Conservation (phyloP, 371 early-diverging fungal species). For the Mortierella sp. region DNA sequence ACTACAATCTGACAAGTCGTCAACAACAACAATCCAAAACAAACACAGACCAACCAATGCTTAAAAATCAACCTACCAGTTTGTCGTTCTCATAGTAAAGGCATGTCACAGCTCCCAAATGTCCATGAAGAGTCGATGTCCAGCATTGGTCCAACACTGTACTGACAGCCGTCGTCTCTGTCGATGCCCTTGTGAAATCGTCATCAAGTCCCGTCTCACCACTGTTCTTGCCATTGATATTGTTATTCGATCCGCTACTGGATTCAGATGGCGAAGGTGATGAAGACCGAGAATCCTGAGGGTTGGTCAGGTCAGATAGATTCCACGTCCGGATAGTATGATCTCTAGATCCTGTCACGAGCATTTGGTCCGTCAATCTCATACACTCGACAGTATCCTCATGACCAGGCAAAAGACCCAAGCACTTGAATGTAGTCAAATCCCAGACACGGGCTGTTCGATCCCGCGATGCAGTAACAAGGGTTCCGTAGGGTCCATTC, state of each 20-base stretch:
- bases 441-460: constrained; percentile 79
- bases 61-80: constrained; percentile 44
- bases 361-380: constrained; percentile 65
- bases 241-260: neutral
- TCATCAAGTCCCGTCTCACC: neutral
- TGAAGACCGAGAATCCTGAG: constrained; percentile 25
- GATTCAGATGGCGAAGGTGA: constrained; percentile 38
- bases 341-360: constrained; percentile 82
- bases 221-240: neutral
- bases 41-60: neutral
- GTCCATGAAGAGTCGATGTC: constrained; percentile 58
- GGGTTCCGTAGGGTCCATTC: constrained; percentile 63
- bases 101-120: constrained; percentile 58
- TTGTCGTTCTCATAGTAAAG: constrained; percentile 52
- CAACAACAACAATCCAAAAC: too few species aligned
- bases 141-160: constrained; percentile 41
- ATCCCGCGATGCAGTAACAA: constrained; percentile 79
- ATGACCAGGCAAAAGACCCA: constrained; percentile 65
- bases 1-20: too few species aligned
- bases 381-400: constrained; percentile 67
- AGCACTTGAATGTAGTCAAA: constrained; percentile 58
- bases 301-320: constrained; percentile 60
- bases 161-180: constrained; percentile 11
- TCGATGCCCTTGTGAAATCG: neutral
- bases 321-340: constrained; percentile 86